Base-by-base conservation (phyloP, 495 filamentous ascomycete species). In the Ramalina intermedia region DNA sequence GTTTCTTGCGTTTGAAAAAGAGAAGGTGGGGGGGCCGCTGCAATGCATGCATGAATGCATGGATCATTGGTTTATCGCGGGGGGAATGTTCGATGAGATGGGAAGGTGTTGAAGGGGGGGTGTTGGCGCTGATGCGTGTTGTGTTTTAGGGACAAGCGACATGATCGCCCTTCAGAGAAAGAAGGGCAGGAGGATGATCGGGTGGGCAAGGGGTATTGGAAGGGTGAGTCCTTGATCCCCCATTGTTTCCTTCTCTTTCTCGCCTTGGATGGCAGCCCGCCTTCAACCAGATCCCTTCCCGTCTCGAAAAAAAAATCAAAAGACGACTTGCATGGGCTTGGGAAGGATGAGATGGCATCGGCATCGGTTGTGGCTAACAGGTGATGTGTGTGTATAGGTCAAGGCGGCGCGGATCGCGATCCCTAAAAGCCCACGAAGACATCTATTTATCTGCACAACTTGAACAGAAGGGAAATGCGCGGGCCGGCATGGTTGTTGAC, bases 121-220 rank as follows among this genome's bases (percentile, higher is more conserved):
- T 20, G 18, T 29, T 29, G 5, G 9, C 27, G 27, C 9, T 29
- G 27, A 29, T 29, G 1, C 9, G 27, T 29, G 27, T 29, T 0
- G 7, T 9, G 29, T 3, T 33, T 33, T 33, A 33, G 29, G 29
- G 29, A 7, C 7, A 54, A 48, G 11, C 48, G 61, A 29, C 46
- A 62, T 52, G 61, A 60, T 50, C 58, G 60, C 42, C 27, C 60
- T 8, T 47, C 56, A 24, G 48, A 54, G 35, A 29, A 50, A 33
- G 53, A 49, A 17, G 21, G 17, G 27, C 49, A 55, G 37, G 33
- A 43, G 39, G 46, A 53, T n/a, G 55, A 60, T 39, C 49, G 47
- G 26, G 60, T 63, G 6, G 46, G 43, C 13, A 59, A 63, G 21
- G 56, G 50, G 9, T 63, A 43, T 45, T 63, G 60, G 59, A 53